Evolutionary conservation across 2,329 filamentous ascomycete genomes (phyloP).

Genomic region (Penicillium sp.): DNA sequence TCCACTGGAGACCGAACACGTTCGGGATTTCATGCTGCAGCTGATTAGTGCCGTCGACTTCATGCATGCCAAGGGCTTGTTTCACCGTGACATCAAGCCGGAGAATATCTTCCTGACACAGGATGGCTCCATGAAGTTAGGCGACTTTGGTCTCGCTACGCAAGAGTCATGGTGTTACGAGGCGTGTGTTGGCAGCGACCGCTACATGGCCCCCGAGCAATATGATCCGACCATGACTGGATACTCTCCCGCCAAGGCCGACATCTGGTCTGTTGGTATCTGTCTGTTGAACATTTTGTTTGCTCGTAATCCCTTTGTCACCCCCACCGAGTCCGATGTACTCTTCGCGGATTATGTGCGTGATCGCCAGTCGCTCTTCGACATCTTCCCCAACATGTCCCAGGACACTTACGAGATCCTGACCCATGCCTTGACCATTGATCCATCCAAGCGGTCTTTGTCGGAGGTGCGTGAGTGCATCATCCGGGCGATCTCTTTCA

Average conservation of each 20-base stretch:
- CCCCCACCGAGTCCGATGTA: slow-evolving; percentile 84
- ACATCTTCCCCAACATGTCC: slow-evolving; percentile 98
- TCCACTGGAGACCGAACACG: slow-evolving; percentile 91
- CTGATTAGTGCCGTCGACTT: slow-evolving; percentile 85
- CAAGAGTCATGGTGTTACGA: slow-evolving; percentile 88
- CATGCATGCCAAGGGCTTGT: slow-evolving; percentile 87
- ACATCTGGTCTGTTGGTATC: slow-evolving; percentile 96
- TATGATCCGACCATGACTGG: slow-evolving; percentile 84
- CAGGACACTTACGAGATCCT: slow-evolving; percentile 96
- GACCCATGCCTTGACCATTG: slow-evolving; percentile 83
- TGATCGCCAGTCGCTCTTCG: slow-evolving; percentile 93
- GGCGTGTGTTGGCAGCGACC: slow-evolving; percentile 91
- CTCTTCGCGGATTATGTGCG: slow-evolving; percentile 90
- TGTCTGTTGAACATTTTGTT: slow-evolving; percentile 96
- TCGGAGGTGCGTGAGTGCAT: slow-evolving; percentile 75
- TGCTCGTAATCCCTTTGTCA: slow-evolving; percentile 92
- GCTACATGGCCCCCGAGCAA: slow-evolving; percentile 99
- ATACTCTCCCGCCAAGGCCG: slow-evolving; percentile 89
- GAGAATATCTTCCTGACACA: slow-evolving; percentile 97
- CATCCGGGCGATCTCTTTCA: slow-evolving; percentile 81
- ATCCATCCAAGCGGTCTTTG: slow-evolving; percentile 85
- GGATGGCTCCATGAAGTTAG: slow-evolving; percentile 87
- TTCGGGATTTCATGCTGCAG: slow-evolving; percentile 95
- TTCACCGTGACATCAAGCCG: slow-evolving; percentile 97
- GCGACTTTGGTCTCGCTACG: slow-evolving; percentile 92